These are phyloP conservation scores for Claviceps maximensis DNA, from an alignment of 2,329 filamentous ascomycete species.

Conservation along the genomic window DNA sequence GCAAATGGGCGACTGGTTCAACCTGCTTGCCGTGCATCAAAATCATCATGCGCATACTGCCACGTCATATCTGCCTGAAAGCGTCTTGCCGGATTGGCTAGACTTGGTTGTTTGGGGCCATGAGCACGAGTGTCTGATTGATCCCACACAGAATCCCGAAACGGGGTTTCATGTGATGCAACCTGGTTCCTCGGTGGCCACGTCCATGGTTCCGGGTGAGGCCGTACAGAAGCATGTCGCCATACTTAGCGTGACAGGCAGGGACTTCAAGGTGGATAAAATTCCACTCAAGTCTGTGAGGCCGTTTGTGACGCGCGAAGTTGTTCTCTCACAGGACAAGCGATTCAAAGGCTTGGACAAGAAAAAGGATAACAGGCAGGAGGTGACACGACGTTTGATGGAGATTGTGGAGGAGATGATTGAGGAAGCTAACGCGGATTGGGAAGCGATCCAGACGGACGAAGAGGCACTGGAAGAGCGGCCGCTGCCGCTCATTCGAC, in stretches of 20 bases:
- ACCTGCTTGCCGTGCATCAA: slow-evolving; percentile 86
- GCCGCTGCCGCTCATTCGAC: slow-evolving; percentile 71
- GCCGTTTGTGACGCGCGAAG: slow-evolving; percentile 78
- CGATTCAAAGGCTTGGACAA: slow-evolving; percentile 66
- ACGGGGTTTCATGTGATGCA: slow-evolving; percentile 95
- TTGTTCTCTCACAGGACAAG: slow-evolving; percentile 62
- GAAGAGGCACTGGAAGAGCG: slow-evolving; percentile 43
- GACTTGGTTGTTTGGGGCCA: slow-evolving; percentile 94
- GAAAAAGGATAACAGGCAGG: slow-evolving; percentile 68
- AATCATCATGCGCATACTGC: slow-evolving; percentile 88
- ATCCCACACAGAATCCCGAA: slow-evolving; percentile 70
- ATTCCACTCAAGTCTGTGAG: slow-evolving; percentile 78
- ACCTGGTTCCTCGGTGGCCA: slow-evolving; percentile 90
- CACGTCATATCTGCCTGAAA: slow-evolving; percentile 89
- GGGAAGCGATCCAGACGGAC: slow-evolving; percentile 63
- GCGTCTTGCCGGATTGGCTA: slow-evolving; percentile 80
- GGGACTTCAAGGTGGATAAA: slow-evolving; percentile 65
- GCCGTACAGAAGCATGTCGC: slow-evolving; percentile 84
- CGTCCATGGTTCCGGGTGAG: slow-evolving; percentile 80
- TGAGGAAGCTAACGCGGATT: slow-evolving; percentile 66
- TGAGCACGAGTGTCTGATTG: slow-evolving; percentile 89
- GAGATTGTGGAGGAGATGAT: slow-evolving; percentile 77
- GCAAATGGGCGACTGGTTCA: slow-evolving; percentile 86
- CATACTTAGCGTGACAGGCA: slow-evolving; percentile 71
- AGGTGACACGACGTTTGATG: slow-evolving; percentile 66